Base-by-base conservation (phyloP, 805 yeast species). In the Kregervanrija pseudodelftensis region DNA sequence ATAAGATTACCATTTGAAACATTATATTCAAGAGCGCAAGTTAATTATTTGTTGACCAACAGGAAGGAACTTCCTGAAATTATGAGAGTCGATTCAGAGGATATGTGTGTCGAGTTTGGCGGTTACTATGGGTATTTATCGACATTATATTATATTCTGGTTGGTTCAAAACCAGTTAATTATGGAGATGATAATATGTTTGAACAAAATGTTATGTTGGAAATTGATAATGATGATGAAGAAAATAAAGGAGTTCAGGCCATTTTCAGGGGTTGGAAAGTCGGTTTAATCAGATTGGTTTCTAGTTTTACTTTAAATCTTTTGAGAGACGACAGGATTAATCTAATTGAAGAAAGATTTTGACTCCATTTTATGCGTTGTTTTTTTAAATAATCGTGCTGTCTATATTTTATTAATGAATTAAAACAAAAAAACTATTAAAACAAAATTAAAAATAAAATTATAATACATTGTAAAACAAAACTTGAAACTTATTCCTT, bases 211-310 rank as follows among this genome's bases (percentile, higher is more conserved):
- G 49, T 53, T 30, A 45, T 50, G 9, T 49, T 60, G 31, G 65
- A 62, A 39, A 46, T 56, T 32, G 60, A 59, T 16, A 55, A 61
- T 36, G 64, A 64, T 35, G 70, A 60, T 30, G 65, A 75, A 34
- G 61, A 70, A 8, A 68, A 72, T 33, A 63, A 70, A 40, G 74
- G 80, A 1, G 50, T 72, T 51, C 73, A 74, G 36, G 75, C 71
- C 1, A 61, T 82, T 22, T 90, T 86, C 72, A 76, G 91, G 53
- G 99, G 98, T 33, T 91, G 98, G 98, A 77, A 87, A 60, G 80
- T 88, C 36, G 95, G 95, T 30, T 70, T 85, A 10, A 62, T 88
- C 46, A 87, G 91, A 49, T 76, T 86, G 3, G 62, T 85, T 40
- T 93, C 95, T 10, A 81, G 82, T 42, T 91, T 95, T 84, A 90